Percentiles rank a stretch among this genome's conserved stretches.
Conservation (phyloP, 202 grass and related monocot species). For the Setaria viridis region DNA sequence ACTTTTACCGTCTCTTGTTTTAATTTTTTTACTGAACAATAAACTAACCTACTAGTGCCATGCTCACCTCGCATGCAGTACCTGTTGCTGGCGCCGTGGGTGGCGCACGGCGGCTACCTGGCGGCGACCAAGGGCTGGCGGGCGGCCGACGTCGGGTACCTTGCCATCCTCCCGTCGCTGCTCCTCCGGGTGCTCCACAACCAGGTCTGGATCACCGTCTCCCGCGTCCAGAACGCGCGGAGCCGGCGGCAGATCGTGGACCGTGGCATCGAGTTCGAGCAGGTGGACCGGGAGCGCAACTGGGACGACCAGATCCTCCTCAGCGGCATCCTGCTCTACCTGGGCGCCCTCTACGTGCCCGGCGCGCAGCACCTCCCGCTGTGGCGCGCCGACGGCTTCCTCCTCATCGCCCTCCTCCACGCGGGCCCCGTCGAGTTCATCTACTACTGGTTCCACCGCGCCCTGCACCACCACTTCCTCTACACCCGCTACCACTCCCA, state of each 20-base stretch:
- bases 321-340: slow-evolving; percentile 62
- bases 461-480: slow-evolving; percentile 93
- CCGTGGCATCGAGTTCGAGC: slow-evolving; percentile 89
- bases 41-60: background rate
- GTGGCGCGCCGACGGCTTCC: slow-evolving; percentile 70
- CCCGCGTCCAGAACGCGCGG: slow-evolving; percentile 81
- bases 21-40: background rate
- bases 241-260: slow-evolving; percentile 73
- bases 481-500: slow-evolving; percentile 95
- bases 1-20: background rate
- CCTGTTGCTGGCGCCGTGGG: slow-evolving; percentile 76
- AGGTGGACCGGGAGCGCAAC: slow-evolving; percentile 90
- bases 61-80: slow-evolving; percentile 49
- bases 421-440: slow-evolving; percentile 83
- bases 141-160: slow-evolving; percentile 46
- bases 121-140: slow-evolving; percentile 59
- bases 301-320: slow-evolving; percentile 99
- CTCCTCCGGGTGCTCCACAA: slow-evolving; percentile 67
- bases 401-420: slow-evolving; percentile 62
- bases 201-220: slow-evolving; percentile 81
- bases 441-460: slow-evolving; percentile 98
- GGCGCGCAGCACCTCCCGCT: slow-evolving; percentile 44
- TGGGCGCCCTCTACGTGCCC: slow-evolving; percentile 29
- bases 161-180: slow-evolving; percentile 57
- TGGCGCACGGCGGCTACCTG: slow-evolving; percentile 52